Conservation (phyloP, 768 basidiomycete species). For the Boletus tylopilopsis region DNA sequence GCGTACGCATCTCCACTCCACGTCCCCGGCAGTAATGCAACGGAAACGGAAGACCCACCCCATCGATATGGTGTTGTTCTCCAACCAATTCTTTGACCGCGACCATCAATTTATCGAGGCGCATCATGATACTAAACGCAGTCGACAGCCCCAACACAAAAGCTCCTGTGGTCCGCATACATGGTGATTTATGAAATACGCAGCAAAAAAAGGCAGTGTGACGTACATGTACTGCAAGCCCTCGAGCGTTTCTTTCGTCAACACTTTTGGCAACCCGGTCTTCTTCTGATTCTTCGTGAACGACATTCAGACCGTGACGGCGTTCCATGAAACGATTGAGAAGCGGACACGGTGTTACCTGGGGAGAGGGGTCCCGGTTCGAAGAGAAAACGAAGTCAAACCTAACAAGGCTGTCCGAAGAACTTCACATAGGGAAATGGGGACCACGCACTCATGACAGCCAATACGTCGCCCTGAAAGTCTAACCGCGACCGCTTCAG, state of each 20-base stretch:
- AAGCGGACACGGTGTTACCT: slow-evolving; percentile 79
- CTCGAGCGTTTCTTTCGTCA: slow-evolving; percentile 70
- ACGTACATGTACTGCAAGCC: slow-evolving; percentile 78
- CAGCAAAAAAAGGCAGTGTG: no score
- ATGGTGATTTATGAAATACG: no score
- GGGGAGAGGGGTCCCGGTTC: slow-evolving; percentile 76
- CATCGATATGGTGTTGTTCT: slow-evolving; percentile 81
- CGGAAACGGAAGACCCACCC: slow-evolving; percentile 40
- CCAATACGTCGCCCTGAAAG: slow-evolving; percentile 82
- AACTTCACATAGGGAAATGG: not conserved
- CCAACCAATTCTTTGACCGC: slow-evolving; percentile 84
- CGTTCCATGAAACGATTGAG: slow-evolving; percentile 43
- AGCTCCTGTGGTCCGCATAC: slow-evolving; percentile 50
- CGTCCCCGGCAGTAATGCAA: slow-evolving; percentile 18
- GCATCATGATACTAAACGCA: slow-evolving; percentile 62
- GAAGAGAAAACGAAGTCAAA: slow-evolving; percentile 73
- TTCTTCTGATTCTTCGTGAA: slow-evolving; percentile 68
- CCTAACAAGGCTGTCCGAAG: slow-evolving; percentile 34
- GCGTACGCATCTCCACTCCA: slow-evolving; percentile 21
- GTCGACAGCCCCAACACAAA: slow-evolving; percentile 74
- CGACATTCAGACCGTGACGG: slow-evolving; percentile 62
- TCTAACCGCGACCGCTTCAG: slow-evolving; percentile 70
- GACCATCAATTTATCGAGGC: slow-evolving; percentile 74
- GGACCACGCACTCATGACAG: slow-evolving; percentile 62
- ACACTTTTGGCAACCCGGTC: slow-evolving; percentile 64